phyloP scores from a whole-genome alignment of 1,284 basidiomycete genomes.

The Sporisorium exsertum region DNA sequence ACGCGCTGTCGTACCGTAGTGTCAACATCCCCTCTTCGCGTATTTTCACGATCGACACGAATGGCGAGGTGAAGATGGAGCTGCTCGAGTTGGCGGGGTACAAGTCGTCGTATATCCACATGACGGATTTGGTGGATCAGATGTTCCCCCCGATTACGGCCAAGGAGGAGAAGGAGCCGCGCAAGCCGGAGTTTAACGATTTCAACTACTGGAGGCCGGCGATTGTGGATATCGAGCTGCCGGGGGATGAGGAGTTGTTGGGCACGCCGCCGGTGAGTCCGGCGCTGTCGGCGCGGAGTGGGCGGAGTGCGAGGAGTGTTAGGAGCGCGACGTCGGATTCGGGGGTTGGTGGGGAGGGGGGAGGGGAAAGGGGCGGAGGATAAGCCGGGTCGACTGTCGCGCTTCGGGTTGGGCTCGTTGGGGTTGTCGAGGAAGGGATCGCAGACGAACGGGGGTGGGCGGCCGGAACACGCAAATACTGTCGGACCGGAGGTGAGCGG shows the following conservation, averaged over 20 bases:
- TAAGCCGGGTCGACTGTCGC: constrained; percentile 34
- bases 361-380: constrained; percentile 18
- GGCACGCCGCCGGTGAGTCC: constrained; percentile 81
- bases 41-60: constrained; percentile 97
- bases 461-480: constrained; percentile 11
- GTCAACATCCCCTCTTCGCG: constrained; percentile 93
- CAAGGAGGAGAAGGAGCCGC: constrained; percentile 74
- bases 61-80: constrained; percentile 97
- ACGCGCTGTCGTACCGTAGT: constrained; percentile 94
- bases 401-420: constrained; percentile 57
- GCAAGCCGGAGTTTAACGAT: constrained; percentile 90
- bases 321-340: constrained; percentile 42
- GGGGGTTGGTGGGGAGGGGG: neutral
- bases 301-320: constrained; percentile 68
- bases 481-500: constrained; percentile 10
- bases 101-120: constrained; percentile 95
- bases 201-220: constrained; percentile 94
- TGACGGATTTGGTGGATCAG: constrained; percentile 98
- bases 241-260: constrained; percentile 77
- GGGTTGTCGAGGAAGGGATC: constrained; percentile 31
- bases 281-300: constrained; percentile 88
- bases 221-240: constrained; percentile 78
- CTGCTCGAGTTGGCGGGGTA: constrained; percentile 93
- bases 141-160: constrained; percentile 95
- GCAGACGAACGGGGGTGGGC: neutral